Percentiles rank a stretch among this genome's conserved stretches.
Evolutionary conservation across 2,329 filamentous ascomycete species (phyloP).

Genomic region (Exserohilum turcica): DNA sequence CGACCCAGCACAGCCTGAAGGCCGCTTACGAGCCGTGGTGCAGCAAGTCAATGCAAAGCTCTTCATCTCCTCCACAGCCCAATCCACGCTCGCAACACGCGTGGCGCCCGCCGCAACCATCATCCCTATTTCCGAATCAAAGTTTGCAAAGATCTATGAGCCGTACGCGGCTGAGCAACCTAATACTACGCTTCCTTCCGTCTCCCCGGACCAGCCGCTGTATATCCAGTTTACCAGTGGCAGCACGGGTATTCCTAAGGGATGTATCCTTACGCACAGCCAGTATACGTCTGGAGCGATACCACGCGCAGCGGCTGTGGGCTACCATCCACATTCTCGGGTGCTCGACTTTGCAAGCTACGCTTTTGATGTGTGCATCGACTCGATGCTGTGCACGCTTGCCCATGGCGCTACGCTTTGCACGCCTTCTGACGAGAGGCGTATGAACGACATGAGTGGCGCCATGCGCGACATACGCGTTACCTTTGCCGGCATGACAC

Average conservation of each 20-base stretch:
- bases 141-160: conserved; percentile 35
- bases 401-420: conserved; percentile 44
- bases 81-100: conserved; percentile 34
- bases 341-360: conserved; percentile 47
- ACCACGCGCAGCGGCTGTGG: conserved; percentile 38
- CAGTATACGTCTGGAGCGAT: conserved; percentile 45
- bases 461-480: conserved; percentile 45
- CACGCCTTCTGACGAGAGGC: conserved; percentile 52
- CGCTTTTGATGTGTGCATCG: conserved; percentile 46
- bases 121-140: conserved; percentile 42
- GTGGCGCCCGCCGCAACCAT: conserved; percentile 39
- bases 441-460: conserved; percentile 55
- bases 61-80: conserved; percentile 37
- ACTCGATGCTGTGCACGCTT: conserved; percentile 45
- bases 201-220: conserved; percentile 32
- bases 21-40: conserved; percentile 38
- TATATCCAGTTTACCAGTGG: conserved; percentile 48
- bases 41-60: conserved; percentile 38
- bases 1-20: conserved; percentile 45
- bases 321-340: conserved; percentile 42
- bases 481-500: conserved; percentile 45
- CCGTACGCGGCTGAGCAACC: conserved; percentile 38
- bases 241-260: conserved; percentile 44
- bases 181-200: conserved; percentile 30
- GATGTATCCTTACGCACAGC: conserved; percentile 43